These are phyloP conservation scores for Pleurozium schreberi DNA, from an alignment of 225 moss, liverwort and hornwort genomes.

Conservation along the genomic window DNA sequence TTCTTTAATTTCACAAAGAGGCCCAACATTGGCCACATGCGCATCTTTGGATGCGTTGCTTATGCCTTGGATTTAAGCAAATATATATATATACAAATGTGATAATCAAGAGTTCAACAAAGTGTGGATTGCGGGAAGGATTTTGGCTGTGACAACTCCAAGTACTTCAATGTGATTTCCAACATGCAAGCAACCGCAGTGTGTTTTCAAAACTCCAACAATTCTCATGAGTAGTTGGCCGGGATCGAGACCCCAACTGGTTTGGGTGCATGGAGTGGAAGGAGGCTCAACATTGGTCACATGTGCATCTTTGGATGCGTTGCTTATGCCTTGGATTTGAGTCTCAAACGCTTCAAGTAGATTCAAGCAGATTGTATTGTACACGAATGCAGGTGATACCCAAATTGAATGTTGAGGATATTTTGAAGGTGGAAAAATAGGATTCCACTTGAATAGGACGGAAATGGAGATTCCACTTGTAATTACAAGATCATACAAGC, in stretches of 20 bases:
- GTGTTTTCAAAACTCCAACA: background rate
- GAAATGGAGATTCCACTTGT: no score
- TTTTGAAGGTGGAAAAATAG: background rate
- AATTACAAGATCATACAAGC: background rate
- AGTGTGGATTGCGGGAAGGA: background rate
- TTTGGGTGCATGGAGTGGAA: no score
- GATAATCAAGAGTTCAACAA: background rate
- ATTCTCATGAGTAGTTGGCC: background rate
- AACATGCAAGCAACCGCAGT: background rate
- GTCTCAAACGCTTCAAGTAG: no score
- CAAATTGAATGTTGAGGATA: background rate
- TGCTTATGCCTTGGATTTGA: no score
- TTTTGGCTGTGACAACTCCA: background rate
- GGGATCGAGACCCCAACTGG: no score
- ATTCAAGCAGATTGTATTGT: no score
- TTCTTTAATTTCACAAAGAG: background rate
- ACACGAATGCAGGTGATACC: background rate
- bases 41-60: no score
- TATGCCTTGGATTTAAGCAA: no score
- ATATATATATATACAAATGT: no score
- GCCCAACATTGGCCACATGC: no score
- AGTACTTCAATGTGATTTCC: background rate
- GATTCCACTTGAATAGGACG: background rate
- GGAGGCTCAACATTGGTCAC: no score
- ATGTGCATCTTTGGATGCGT: no score